Evolutionary conservation across 2,329 filamentous ascomycete species (phyloP).

Genomic region (Biscogniauxia mediterranea): DNA sequence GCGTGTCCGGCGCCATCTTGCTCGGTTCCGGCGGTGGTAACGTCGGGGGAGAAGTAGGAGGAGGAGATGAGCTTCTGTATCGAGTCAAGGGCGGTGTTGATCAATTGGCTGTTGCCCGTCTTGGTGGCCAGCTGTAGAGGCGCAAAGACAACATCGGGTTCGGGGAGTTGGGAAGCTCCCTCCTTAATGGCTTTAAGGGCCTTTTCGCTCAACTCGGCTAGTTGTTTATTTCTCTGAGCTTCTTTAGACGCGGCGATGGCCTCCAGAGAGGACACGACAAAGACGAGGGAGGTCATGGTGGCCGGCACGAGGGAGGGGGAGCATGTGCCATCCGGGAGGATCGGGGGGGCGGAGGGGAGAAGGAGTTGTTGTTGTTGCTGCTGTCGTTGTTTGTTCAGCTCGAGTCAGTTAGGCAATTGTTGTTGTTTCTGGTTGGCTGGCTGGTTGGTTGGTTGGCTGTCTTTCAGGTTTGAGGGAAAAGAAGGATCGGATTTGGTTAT

Average conservation of each 20-base stretch:
- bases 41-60: constrained; percentile 87
- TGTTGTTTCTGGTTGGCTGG: too few species aligned
- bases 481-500: too few species aligned
- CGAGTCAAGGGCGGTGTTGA: constrained; percentile 90
- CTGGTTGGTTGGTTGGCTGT: too few species aligned
- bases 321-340: constrained; percentile 26
- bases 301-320: constrained; percentile 37
- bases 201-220: constrained; percentile 76
- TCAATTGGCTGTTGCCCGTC: constrained; percentile 78
- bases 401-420: background rate
- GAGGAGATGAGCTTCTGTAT: constrained; percentile 99
- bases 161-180: constrained; percentile 75
- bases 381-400: too few species aligned
- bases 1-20: constrained; percentile 49
- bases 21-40: constrained; percentile 42
- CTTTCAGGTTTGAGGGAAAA: too few species aligned
- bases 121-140: constrained; percentile 88
- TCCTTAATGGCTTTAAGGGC: constrained; percentile 85
- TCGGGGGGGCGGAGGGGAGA: constrained; percentile 1
- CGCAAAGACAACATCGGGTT: constrained; percentile 88
- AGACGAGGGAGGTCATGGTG: constrained; percentile 90
- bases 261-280: constrained; percentile 91
- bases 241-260: constrained; percentile 90
- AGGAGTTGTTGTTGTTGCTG: too few species aligned
- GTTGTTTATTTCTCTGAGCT: constrained; percentile 79